Percentiles rank a stretch among this genome's conserved stretches.
Conservation (phyloP, 768 basidiomycete genomes). For the Termitomyces titanicus region DNA sequence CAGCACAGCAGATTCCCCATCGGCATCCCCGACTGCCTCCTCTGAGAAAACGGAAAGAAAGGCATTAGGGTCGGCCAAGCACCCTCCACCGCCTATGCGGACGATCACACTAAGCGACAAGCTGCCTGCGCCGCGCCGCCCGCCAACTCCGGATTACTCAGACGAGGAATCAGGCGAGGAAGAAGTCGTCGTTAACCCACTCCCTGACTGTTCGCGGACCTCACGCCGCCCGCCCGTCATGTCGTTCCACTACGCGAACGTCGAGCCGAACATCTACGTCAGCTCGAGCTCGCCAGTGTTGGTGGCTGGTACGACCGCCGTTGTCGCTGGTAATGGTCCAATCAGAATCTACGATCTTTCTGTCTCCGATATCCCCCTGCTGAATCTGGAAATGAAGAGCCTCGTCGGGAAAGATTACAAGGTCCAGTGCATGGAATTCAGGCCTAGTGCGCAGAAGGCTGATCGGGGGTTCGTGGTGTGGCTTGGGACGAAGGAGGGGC, state of each 20-base stretch:
- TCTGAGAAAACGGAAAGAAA: conserved; percentile 32
- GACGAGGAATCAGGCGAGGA: conserved; percentile 60
- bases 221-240: conserved; percentile 52
- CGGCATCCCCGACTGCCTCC: conserved; percentile 13
- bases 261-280: conserved; percentile 53
- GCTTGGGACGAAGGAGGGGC: conserved; percentile 90
- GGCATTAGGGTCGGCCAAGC: conserved; percentile 33
- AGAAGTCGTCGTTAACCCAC: conserved; percentile 50
- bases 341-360: conserved; percentile 63
- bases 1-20: conserved; percentile 9
- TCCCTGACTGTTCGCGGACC: conserved; percentile 68
- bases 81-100: conserved; percentile 75
- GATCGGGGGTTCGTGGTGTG: conserved; percentile 69
- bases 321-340: conserved; percentile 55
- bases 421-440: conserved; percentile 77
- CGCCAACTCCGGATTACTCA: conserved; percentile 35
- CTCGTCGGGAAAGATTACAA: conserved; percentile 63
- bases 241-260: conserved; percentile 33
- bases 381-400: conserved; percentile 58
- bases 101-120: conserved; percentile 67
- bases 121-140: conserved; percentile 58
- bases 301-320: conserved; percentile 53
- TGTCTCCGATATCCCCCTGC: conserved; percentile 39
- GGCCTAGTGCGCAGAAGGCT: conserved; percentile 39
- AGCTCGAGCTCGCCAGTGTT: conserved; percentile 53